Evolutionary conservation across 805 yeast genomes (phyloP), one percentile per base, ranked within the genome.

Genomic region (Monosporozyma aerobia): DNA sequence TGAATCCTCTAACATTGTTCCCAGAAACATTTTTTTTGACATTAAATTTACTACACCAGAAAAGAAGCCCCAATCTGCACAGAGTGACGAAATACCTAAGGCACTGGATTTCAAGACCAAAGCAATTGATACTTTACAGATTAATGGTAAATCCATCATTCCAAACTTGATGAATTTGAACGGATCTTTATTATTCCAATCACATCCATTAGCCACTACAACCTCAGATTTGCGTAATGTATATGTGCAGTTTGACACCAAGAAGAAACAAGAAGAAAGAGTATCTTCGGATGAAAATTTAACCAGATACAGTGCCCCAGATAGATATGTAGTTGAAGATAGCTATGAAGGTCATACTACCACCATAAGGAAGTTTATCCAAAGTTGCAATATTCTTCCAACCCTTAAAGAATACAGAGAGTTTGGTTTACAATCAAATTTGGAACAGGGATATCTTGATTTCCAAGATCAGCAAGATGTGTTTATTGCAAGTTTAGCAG

Each of bases 301-400:
- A 23, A 43, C 27, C 2, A 22, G 45, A n/a, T 43, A 43, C 11
- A 43, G 5, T 23, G 23, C 30, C 62, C 70, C 16, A 64, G 73
- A 70, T 2, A 35, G 54, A 13, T 65, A 59, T 39, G 66, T 69
- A 16, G 64, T 78, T 19, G 69, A 69, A 41, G 82, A 80, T 59
- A 83, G 84, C 59, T 89, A 88, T 63, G 74, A 72, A 2, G 96
- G 96, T 0, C 69, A 72, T 27, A 83, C 85, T 60, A 82, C 83
- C 1, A 81, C 79, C 54, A 80, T 90, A 33, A 61, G 77, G 50
- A 75, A 77, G 44, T 84, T 77, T 60, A 71, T 90, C 50, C 70
- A 73, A 10, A 74, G 73, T 14, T 72, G 83, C 22, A 72, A 72
- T 19, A 74, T 83, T 51, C 81, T 77, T 40, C 86, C 89, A 0